A percentile compares a stretch with the other conserved stretches of the same genome.
Conservation (phyloP, 108 stramenopile genomes). For the Nitzschia sp. region DNA sequence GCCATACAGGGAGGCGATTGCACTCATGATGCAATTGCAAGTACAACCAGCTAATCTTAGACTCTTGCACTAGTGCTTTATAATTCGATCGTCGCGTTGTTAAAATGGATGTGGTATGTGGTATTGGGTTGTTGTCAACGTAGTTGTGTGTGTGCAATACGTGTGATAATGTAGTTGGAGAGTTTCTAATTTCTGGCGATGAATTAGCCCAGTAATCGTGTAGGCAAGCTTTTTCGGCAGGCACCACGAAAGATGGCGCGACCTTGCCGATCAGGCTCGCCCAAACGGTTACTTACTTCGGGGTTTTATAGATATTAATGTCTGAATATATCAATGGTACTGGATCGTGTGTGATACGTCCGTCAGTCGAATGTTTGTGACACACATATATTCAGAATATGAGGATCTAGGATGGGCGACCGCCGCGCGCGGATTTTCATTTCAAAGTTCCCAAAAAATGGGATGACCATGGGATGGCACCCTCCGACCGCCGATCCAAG, state of each 20-base stretch:
- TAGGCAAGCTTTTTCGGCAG: background rate
- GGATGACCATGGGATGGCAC: too few relatives aligned
- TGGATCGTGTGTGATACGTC: constrained; percentile 1
- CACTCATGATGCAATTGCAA: constrained; percentile 7
- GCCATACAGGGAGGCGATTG: constrained; percentile 14
- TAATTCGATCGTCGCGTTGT: too few relatives aligned
- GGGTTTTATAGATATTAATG: background rate
- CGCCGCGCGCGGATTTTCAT: too few relatives aligned
- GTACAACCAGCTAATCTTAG: background rate
- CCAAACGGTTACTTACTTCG: too few relatives aligned
- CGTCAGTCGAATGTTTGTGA: background rate
- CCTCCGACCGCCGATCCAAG: too few relatives aligned
- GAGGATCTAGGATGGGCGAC: too few relatives aligned
- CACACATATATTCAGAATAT: constrained; percentile 5
- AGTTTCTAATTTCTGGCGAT: constrained; percentile 10
- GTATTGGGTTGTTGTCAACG: too few relatives aligned
- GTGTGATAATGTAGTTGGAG: background rate
- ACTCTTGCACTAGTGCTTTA: background rate
- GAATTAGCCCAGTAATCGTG: background rate
- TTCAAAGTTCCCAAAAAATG: too few relatives aligned
- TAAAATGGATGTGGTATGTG: too few relatives aligned
- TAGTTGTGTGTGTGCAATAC: too few relatives aligned
- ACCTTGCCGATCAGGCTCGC: background rate
- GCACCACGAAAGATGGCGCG: background rate
- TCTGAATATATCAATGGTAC: background rate